phyloP scores from a whole-genome alignment of 306 rosid species.

The Vigna reflexopilosa region DNA sequence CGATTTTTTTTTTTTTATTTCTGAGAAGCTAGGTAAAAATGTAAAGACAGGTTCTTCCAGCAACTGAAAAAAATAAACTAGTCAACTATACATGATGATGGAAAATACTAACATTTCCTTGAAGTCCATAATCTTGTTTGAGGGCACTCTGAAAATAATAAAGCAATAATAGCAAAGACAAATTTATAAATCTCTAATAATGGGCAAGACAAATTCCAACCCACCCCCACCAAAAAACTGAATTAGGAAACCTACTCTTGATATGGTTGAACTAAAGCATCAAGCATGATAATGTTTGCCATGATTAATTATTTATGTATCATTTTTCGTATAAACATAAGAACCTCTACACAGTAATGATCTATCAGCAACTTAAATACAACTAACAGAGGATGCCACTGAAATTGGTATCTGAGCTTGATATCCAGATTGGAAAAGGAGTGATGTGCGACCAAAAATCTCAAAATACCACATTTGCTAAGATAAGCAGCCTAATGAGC shows the following conservation, averaged over 20 bases:
- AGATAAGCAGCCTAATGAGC: conserved; percentile 4
- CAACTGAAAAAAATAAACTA: background rate
- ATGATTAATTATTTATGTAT: background rate
- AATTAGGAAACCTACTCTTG: background rate
- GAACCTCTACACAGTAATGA: conserved; percentile 32
- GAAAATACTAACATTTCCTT: background rate
- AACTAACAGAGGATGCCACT: background rate
- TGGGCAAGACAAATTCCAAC: background rate
- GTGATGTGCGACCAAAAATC: background rate
- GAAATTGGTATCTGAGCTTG: conserved; percentile 15
- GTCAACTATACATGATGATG: background rate
- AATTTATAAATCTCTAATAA: too few species aligned
- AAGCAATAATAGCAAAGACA: background rate
- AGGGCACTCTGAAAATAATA: background rate
- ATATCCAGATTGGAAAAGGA: conserved; percentile 5
- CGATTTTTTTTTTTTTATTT: background rate
- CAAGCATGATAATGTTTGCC: conserved; percentile 22
- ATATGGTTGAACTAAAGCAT: background rate
- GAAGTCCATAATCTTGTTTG: too few species aligned
- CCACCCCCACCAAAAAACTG: too few species aligned
- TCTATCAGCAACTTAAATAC: conserved; percentile 27
- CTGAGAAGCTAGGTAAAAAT: background rate
- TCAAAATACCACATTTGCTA: background rate
- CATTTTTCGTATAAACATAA: background rate
- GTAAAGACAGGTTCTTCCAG: conserved; percentile 3